phyloP scores from a whole-genome alignment of 371 early-diverging fungal genomes.

The Saksenaea oblongispora region DNA sequence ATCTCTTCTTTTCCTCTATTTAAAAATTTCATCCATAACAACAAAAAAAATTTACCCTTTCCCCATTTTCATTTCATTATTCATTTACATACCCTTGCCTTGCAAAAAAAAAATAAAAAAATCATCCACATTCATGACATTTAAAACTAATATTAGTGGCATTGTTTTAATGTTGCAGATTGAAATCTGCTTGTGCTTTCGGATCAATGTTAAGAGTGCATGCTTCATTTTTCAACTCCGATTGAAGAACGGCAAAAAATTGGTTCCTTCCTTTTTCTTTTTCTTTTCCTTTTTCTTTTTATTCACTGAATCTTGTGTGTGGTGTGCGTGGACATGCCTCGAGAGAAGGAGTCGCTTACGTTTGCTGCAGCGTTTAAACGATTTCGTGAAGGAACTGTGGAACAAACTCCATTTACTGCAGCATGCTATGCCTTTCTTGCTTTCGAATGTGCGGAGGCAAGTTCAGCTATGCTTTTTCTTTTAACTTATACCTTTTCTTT shows the following conservation, averaged over 20 bases:
- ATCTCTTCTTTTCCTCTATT: background rate
- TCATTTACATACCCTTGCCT: no score
- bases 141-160: no score
- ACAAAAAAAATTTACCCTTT: no score
- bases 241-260: background rate
- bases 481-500: background rate
- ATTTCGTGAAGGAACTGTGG: constrained; percentile 11
- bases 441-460: constrained; percentile 18
- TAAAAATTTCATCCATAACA: no score
- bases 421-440: constrained; percentile 18
- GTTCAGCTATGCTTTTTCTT: background rate
- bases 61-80: no score
- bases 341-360: constrained; percentile 8
- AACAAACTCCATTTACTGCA: constrained; percentile 15
- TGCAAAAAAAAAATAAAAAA: no score
- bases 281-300: background rate
- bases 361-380: constrained; percentile 9
- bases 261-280: background rate
- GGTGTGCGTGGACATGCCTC: background rate
- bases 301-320: background rate
- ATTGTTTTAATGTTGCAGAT: no score
- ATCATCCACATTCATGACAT: no score
- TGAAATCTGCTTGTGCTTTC: no score
- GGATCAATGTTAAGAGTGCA: no score
- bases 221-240: background rate